Conservation (phyloP, 352 stramenopile species). For the Pythium aquatile region DNA sequence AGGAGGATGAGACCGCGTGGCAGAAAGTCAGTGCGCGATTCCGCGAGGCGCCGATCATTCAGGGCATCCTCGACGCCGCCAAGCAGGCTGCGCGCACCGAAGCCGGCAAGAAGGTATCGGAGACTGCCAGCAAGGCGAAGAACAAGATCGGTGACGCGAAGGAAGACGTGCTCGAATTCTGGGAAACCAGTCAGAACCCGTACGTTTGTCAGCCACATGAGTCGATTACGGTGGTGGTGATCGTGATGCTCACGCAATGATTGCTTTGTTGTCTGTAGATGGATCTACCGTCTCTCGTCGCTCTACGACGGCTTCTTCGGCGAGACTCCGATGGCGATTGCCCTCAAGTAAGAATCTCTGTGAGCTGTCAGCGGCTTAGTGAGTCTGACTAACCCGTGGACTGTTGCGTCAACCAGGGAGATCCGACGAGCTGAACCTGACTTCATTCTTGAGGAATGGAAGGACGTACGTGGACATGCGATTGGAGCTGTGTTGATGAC, state of each 20-base stretch:
- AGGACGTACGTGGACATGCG: slow-evolving; percentile 44
- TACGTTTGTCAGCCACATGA: slow-evolving; percentile 47
- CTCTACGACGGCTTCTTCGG: slow-evolving; percentile 98
- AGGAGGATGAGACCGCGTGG: slow-evolving; percentile 94
- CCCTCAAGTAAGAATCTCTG: slow-evolving; percentile 65
- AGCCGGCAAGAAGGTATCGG: slow-evolving; percentile 66
- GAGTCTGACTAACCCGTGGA: neutral
- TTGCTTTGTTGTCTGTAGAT: slow-evolving; percentile 30
- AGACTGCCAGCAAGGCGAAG: slow-evolving; percentile 72
- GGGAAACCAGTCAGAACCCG: slow-evolving; percentile 99
- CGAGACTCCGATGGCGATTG: slow-evolving; percentile 94
- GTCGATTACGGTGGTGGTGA: neutral
- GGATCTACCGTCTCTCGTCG: slow-evolving; percentile 96
- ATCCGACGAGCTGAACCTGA: slow-evolving; percentile 95
- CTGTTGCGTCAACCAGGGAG: slow-evolving; percentile 46
- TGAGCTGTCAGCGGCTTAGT: neutral
- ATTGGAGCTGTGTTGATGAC: neutral
- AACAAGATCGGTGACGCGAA: slow-evolving; percentile 80
- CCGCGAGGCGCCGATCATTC: slow-evolving; percentile 94
- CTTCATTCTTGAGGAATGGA: slow-evolving; percentile 97
- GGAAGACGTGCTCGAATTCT: slow-evolving; percentile 91
- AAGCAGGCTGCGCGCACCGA: slow-evolving; percentile 78
- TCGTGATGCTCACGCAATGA: neutral
- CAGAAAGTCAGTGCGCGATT: slow-evolving; percentile 93
- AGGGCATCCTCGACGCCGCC: slow-evolving; percentile 81